phyloP scores from a whole-genome alignment of 768 basidiomycete genomes.

The Pleurotus platypus region DNA sequence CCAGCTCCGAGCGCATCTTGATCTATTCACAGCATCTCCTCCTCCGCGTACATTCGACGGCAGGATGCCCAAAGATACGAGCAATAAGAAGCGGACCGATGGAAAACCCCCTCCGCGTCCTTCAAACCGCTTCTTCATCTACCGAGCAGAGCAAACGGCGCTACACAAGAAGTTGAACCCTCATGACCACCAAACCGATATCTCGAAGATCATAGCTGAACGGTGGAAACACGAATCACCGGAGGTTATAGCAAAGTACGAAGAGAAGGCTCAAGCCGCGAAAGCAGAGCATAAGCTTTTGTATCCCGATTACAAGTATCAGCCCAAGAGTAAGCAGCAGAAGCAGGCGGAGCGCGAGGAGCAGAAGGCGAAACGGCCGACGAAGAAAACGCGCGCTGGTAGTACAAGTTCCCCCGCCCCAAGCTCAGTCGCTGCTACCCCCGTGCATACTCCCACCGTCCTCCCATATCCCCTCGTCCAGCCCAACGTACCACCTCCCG shows the following conservation, averaged over 20 bases:
- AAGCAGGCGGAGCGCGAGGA: slow-evolving; percentile 38
- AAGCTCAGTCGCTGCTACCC: slow-evolving; percentile 13
- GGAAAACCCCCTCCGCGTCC: slow-evolving; percentile 36
- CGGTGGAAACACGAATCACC: slow-evolving; percentile 61
- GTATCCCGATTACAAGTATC: slow-evolving; percentile 58
- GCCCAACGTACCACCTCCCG: slow-evolving; percentile 14
- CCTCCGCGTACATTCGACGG: background rate
- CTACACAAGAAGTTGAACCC: slow-evolving; percentile 27
- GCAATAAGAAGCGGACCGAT: background rate
- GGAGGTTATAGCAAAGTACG: slow-evolving; percentile 45
- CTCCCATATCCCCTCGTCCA: slow-evolving; percentile 13
- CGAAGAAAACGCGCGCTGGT: slow-evolving; percentile 14
- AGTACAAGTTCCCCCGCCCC: slow-evolving; percentile 10
- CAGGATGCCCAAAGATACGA: background rate
- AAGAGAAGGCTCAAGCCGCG: slow-evolving; percentile 46
- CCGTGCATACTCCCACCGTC: slow-evolving; percentile 1
- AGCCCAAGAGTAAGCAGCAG: slow-evolving; percentile 51
- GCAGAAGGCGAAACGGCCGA: slow-evolving; percentile 32
- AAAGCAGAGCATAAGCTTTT: slow-evolving; percentile 47
- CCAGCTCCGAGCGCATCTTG: background rate
- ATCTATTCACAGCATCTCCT: background rate
- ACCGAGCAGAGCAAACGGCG: slow-evolving; percentile 55
- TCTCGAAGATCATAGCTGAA: slow-evolving; percentile 59
- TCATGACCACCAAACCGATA: slow-evolving; percentile 47
- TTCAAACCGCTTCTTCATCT: slow-evolving; percentile 82